phyloP scores from a whole-genome alignment of 495 filamentous ascomycete genomes.

The Immersiella caudata region DNA sequence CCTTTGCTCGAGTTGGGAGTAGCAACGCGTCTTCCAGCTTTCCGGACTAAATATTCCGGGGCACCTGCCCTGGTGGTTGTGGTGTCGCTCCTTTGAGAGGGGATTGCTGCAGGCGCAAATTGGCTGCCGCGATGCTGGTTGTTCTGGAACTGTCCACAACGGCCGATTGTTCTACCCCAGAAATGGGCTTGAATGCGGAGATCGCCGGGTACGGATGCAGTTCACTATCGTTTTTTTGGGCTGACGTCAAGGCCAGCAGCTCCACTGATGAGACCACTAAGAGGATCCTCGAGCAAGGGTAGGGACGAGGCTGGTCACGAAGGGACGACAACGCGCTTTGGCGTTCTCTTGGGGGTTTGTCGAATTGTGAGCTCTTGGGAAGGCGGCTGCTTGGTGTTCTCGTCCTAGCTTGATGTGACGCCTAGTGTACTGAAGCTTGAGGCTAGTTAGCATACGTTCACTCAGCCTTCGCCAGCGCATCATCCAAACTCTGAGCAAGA shows the following conservation, averaged over 20 bases:
- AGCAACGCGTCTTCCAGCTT: background rate
- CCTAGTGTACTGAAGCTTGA: background rate
- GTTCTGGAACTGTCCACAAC: slow-evolving; percentile 3
- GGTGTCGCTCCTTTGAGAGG: background rate
- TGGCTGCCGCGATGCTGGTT: background rate
- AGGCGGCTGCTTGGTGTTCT: background rate
- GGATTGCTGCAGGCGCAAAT: background rate
- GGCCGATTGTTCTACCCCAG: background rate
- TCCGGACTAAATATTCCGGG: slow-evolving; percentile 10
- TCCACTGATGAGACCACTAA: background rate
- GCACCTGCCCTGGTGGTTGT: background rate
- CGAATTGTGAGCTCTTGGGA: too few species aligned
- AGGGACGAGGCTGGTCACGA: background rate
- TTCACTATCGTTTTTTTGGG: background rate
- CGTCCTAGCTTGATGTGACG: background rate
- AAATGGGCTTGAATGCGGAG: slow-evolving; percentile 1
- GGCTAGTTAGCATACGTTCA: background rate
- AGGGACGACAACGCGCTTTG: background rate
- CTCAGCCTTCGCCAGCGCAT: background rate
- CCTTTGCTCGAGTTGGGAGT: background rate
- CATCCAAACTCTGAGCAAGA: background rate
- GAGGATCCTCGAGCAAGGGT: background rate
- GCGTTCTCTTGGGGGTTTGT: background rate
- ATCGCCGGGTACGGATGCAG: background rate
- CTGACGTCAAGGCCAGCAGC: slow-evolving; percentile 2